phyloP scores from a whole-genome alignment of 306 rosid species.

The Lotus japonicus region DNA sequence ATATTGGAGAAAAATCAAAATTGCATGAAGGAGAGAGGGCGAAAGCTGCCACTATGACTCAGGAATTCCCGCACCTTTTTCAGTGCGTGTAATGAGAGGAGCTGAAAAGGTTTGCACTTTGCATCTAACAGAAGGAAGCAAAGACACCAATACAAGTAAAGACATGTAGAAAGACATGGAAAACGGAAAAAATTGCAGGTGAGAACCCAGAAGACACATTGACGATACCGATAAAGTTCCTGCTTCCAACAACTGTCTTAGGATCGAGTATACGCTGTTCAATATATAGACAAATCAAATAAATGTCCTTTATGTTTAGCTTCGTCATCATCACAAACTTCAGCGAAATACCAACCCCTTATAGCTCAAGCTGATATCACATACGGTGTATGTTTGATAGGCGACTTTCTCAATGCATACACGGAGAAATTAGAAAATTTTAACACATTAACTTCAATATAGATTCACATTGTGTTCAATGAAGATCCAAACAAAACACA shows the following conservation, averaged over 20 bases:
- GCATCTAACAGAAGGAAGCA: conserved; percentile 17
- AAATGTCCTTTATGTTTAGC: neutral
- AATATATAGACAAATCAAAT: neutral
- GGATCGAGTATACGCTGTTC: neutral
- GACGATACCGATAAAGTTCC: conserved; percentile 13
- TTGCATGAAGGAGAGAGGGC: neutral
- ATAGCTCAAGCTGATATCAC: neutral
- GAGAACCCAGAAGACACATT: neutral
- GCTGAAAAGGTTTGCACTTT: conserved; percentile 23
- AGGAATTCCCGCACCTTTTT: neutral
- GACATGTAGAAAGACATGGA: neutral
- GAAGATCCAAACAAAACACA: too few species aligned
- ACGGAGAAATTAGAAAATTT: too few species aligned
- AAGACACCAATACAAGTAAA: neutral
- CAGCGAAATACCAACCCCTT: neutral
- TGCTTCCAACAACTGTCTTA: conserved; percentile 21
- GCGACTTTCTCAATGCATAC: too few species aligned
- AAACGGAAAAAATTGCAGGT: conserved; percentile 27
- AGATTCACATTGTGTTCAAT: too few species aligned
- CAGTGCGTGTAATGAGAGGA: conserved; percentile 11
- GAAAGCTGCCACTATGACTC: neutral
- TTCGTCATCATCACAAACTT: neutral
- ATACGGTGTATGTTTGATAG: too few species aligned
- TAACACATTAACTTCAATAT: too few species aligned
- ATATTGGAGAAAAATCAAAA: neutral